Base-by-base conservation (phyloP, 2,329 filamentous ascomycete genomes). In the Trichophyton mentagrophytes region DNA sequence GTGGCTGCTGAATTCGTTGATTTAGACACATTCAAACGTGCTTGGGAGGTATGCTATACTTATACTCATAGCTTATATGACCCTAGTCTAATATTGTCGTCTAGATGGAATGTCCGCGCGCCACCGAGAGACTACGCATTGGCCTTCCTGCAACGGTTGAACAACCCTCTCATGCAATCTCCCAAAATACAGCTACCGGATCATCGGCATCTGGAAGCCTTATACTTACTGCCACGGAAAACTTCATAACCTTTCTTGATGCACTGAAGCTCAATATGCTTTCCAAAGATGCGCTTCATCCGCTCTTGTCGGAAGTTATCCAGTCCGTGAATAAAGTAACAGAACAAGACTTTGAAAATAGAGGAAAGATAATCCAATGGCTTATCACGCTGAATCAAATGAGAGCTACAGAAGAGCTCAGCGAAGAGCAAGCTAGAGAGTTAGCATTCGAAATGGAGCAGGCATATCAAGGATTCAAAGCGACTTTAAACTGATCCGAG, bases 331-430 rank as follows among this genome's bases (percentile, higher is more conserved):
- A 97, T 76, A 93, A 95, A 70, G 93, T 99, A 65, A 96, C 92
- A 2, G 90, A 95, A 71, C 84, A 86, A 64, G 92, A 97, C 69
- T 99, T 99, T 71, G 91, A 97, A 67, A 91, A 87, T 70, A 86
- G 95, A 66, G 90, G 89, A 67, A 97, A 97, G 80, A 97, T 99
- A 67, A 90, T 99, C 61, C 91, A 96, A 73, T 99, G 93, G 93
- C 80, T 99, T 66, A 99, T 99, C 68, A 88, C 89, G 5, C 79
- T 99, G 65, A 99, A 99, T 71, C 91, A 96, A 76, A 97, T 99
- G 93, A 89, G 89, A 70, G 93, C 91, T 7, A 90, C 90, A 1
- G 91, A 97, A 69, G 90, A 96, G 72, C 74, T 99, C 66, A 86
- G 82, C 67, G 88, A 95, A 68, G 86, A 92, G 61, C 90, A 96